Percentiles rank a stretch among this genome's conserved stretches.
Conservation (phyloP, 768 basidiomycete species). For the Stropharia rugosoannulata region DNA sequence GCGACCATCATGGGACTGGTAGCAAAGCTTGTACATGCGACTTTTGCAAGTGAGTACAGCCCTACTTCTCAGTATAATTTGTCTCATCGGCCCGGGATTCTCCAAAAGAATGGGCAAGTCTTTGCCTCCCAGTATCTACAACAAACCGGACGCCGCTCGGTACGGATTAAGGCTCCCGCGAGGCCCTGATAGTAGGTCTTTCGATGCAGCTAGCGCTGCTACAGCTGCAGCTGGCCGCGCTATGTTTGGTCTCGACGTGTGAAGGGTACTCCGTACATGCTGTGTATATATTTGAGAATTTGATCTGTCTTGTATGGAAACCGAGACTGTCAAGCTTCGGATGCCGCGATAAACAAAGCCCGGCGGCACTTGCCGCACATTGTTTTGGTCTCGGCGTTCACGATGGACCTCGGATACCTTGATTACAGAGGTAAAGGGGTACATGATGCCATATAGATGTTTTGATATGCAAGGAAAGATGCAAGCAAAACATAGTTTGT, state of each 20-base stretch:
- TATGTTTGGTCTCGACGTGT: slow-evolving; percentile 26
- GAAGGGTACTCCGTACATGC: no score
- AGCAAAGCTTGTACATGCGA: slow-evolving; percentile 34
- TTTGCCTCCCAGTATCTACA: slow-evolving; percentile 27
- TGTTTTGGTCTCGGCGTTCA: no score
- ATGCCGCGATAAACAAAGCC: no score
- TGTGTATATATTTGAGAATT: no score
- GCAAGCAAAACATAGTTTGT: no score
- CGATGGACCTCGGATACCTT: no score
- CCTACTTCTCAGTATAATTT: background rate
- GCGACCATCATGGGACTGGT: slow-evolving; percentile 40
- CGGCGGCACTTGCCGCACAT: no score
- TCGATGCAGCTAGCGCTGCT: slow-evolving; percentile 16
- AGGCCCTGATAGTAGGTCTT: slow-evolving; percentile 34
- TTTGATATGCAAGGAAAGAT: no score
- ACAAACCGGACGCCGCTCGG: slow-evolving; percentile 24
- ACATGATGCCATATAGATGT: no score
- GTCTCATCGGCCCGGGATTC: background rate
- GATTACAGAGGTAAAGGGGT: no score
- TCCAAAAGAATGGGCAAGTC: slow-evolving; percentile 31
- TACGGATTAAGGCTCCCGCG: slow-evolving; percentile 29
- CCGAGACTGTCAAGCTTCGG: no score
- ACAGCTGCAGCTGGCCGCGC: slow-evolving; percentile 18
- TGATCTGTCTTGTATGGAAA: no score
- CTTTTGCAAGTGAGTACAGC: slow-evolving; percentile 31